Evolutionary conservation across 2,329 filamentous ascomycete genomes (phyloP), one percentile per base, ranked within the genome.

Genomic region (Penicillium sumatraense): DNA sequence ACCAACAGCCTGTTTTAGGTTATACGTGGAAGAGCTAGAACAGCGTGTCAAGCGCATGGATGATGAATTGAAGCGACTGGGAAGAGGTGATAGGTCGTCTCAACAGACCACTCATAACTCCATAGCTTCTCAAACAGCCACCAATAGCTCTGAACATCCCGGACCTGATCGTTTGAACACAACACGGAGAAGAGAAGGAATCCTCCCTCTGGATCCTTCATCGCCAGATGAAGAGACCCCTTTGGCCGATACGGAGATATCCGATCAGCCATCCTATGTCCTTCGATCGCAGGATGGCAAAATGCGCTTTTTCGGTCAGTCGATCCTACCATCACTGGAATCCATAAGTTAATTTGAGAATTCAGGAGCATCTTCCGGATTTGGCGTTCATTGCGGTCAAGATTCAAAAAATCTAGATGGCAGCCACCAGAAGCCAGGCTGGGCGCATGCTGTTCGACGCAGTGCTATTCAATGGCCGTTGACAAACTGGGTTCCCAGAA

Each of bases 261-360:
- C 27, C 14, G 51, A 49, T 10, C 46, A 54, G 38, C 50, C 51
- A 27, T 59, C 61, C 16, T 61, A 58, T 24, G 48, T 57, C 5
- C 40, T 64, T 10, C 48, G 55, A 29, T 51, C 52, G 9, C 52
- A 54, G 26, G 56, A 57, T 40, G 56, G 57, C 21, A 57, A 40
- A 29, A 63, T 61, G 54, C 60, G 63, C 13, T 64, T 59, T 42
- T 64, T 57, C 44, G 63, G 60, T 65, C 16, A 23, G 52, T 50
- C 29, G 33, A 5, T 33, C 21, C 27, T 16, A 13, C 23, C 5
- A 23, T 3, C 2, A 16, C 26, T 29, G 10, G 9, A 31, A 23
- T 24, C 41, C 20, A 16, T 24, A 41, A 16, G 24, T 36, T 59
- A 9, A 40, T 44, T 46, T 42, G 20, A 47, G 21, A 13, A 35